phyloP scores from a whole-genome alignment of 345 rosid genomes.

The Angophora floribunda region DNA sequence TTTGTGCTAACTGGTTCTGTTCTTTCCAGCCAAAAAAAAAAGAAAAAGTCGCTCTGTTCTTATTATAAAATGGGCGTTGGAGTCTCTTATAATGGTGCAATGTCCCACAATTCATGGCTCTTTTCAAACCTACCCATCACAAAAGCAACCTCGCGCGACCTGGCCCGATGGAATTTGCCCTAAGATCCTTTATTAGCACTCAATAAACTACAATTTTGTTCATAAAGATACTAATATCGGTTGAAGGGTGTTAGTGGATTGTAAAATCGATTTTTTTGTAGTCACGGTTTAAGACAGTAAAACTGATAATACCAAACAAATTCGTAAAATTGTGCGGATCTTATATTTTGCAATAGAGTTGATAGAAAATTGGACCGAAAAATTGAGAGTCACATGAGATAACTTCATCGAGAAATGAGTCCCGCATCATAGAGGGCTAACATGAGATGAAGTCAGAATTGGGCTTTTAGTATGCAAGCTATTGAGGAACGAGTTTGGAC shows the following conservation, averaged over 20 bases:
- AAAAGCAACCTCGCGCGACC: background rate
- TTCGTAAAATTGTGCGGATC: accelerated
- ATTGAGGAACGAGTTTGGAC: background rate
- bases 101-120: background rate
- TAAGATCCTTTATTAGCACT: background rate
- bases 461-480: background rate
- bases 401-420: background rate
- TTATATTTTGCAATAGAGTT: background rate
- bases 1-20: background rate
- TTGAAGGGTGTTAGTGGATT: background rate
- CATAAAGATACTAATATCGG: background rate
- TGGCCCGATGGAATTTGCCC: background rate
- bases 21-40: background rate
- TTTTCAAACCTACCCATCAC: background rate
- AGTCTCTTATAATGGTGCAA: background rate
- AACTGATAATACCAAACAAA: background rate
- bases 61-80: background rate
- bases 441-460: background rate
- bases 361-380: background rate
- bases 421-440: too few relatives aligned
- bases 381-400: background rate
- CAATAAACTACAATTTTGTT: background rate
- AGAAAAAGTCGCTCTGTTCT: background rate
- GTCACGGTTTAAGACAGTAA: background rate
- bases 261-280: background rate